Evolutionary conservation across 2,329 filamentous ascomycete species (phyloP).

Genomic region (Colletotrichum ledebouriae): DNA sequence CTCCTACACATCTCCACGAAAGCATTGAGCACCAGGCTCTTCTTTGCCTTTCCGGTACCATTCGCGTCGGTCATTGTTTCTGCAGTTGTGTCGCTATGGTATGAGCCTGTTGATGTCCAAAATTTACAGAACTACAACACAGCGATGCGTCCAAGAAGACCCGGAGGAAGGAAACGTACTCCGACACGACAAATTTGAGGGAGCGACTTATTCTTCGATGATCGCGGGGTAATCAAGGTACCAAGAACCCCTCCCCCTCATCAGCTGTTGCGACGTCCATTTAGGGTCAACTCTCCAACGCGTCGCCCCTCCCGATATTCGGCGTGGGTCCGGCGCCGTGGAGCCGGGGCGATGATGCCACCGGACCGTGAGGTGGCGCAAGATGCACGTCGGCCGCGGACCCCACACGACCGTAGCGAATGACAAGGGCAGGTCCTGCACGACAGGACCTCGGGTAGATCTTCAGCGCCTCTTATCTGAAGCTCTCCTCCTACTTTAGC

Average conservation of each 20-base stretch:
- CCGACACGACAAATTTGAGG: not conserved
- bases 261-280: slow-evolving; percentile 15
- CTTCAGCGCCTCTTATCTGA: slow-evolving; percentile 11
- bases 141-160: not conserved
- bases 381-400: slow-evolving; percentile 27
- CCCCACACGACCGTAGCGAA: not conserved
- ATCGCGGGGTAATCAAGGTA: slow-evolving; percentile 20
- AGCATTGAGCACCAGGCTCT: slow-evolving; percentile 58
- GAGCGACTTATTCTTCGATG: not conserved
- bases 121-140: no score
- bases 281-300: slow-evolving; percentile 22
- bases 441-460: not conserved
- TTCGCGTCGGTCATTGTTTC: slow-evolving; percentile 30
- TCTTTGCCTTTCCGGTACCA: slow-evolving; percentile 47
- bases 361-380: slow-evolving; percentile 40
- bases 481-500: not conserved
- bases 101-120: no score
- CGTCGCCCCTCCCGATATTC: slow-evolving; percentile 40
- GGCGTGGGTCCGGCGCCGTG: slow-evolving; percentile 39
- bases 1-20: slow-evolving; percentile 57
- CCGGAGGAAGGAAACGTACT: not conserved
- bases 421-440: slow-evolving; percentile 20
- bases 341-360: slow-evolving; percentile 42
- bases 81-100: not conserved
- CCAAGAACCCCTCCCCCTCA: not conserved